Percentiles rank a stretch among this genome's conserved stretches.
These are phyloP conservation scores for Ophiostoma quercus DNA, from an alignment of 2,329 filamentous ascomycete species.

Conservation along the genomic window DNA sequence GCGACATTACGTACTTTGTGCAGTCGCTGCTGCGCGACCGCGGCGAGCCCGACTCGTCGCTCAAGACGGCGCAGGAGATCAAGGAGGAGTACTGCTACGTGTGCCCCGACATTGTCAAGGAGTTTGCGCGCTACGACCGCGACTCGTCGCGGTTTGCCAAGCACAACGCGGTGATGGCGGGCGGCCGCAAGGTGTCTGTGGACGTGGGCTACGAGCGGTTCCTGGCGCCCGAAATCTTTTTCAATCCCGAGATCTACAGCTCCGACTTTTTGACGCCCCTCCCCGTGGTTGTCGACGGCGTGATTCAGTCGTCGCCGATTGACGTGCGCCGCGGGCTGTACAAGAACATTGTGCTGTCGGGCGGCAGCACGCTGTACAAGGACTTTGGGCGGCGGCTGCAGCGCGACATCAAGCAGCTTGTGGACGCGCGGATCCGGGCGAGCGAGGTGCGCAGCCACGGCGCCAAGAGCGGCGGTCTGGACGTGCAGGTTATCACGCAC, in stretches of 20 bases:
- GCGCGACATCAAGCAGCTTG: conserved; percentile 92
- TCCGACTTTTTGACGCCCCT: conserved; percentile 96
- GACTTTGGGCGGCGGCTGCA: conserved; percentile 95
- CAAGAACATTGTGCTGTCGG: conserved; percentile 98
- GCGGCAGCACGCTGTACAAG: conserved; percentile 96
- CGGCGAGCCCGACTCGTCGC: conserved; percentile 89
- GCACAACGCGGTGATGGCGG: conserved; percentile 79
- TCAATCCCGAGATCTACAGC: conserved; percentile 99
- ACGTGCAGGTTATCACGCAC: conserved; percentile 95
- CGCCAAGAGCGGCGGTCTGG: conserved; percentile 86
- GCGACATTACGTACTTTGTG: conserved; percentile 98
- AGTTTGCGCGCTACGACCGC: conserved; percentile 89
- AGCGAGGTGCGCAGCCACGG: conserved; percentile 89
- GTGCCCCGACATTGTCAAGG: conserved; percentile 97
- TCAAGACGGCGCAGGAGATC: conserved; percentile 96
- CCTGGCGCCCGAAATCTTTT: conserved; percentile 97
- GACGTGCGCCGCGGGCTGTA: conserved; percentile 95
- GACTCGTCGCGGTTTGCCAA: conserved; percentile 88
- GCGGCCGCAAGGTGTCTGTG: conserved; percentile 76
- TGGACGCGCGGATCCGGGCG: conserved; percentile 85
- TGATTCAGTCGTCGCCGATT: conserved; percentile 96
- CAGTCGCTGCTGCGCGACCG: conserved; percentile 93
- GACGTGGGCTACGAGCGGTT: conserved; percentile 98
- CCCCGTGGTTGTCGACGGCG: conserved; percentile 87
- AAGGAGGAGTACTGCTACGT: conserved; percentile 99